phyloP scores from a whole-genome alignment of 177 flowering plant genomes.

The Telopea speciosissima region DNA sequence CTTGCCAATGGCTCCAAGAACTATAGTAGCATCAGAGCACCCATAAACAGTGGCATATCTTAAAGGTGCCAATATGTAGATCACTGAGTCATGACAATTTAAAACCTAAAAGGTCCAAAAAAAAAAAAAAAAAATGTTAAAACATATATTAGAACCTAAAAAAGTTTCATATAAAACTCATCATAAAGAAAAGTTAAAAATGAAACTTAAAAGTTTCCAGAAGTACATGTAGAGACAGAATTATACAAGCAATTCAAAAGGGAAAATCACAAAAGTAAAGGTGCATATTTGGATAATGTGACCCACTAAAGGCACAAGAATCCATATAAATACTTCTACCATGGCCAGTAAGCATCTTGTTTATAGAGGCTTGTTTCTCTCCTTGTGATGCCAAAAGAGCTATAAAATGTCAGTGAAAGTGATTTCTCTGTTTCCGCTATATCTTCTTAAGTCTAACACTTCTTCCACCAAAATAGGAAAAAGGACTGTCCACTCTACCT shows the following conservation, averaged over 20 bases:
- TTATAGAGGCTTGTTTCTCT: no score
- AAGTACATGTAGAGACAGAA: not conserved
- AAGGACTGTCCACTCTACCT: no score
- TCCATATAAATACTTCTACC: no score
- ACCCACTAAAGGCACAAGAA: not conserved
- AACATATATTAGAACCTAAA: not conserved
- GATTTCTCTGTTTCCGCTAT: no score
- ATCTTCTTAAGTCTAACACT: no score
- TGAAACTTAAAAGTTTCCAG: not conserved
- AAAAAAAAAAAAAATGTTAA: not conserved
- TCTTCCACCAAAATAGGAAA: no score
- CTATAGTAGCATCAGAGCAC: conserved; percentile 93
- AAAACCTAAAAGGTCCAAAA: conserved; percentile 70
- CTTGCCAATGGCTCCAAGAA: conserved; percentile 99
- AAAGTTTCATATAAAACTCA: not conserved
- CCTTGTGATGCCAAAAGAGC: no score
- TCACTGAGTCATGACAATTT: conserved; percentile 94
- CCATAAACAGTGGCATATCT: conserved; percentile 90
- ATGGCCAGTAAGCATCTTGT: no score
- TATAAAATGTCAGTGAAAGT: no score
- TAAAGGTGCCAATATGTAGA: conserved; percentile 87
- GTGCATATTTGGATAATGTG: not conserved
- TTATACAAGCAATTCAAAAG: not conserved
- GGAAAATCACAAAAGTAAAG: not conserved
- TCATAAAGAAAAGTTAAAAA: not conserved